These are phyloP conservation scores for Wickerhamiella kazuoi DNA, from an alignment of 805 yeast species.

Conservation along the genomic window DNA sequence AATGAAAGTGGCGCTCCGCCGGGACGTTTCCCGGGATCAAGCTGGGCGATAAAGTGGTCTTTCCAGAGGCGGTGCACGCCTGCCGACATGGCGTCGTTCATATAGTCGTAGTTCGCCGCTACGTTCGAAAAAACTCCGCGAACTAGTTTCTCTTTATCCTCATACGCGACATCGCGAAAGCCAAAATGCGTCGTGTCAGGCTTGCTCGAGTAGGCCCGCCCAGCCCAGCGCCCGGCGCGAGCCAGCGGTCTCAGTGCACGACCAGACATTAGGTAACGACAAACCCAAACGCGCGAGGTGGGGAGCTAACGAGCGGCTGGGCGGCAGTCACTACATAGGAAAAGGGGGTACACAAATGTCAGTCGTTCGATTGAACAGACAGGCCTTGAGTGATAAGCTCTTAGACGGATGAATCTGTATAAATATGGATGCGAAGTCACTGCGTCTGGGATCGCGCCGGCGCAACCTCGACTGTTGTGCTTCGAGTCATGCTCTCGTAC, in stretches of 20 bases:
- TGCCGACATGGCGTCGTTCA: constrained; percentile 96
- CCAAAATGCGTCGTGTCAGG: constrained; percentile 77
- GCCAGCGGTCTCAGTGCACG: not conserved
- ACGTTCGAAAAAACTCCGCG: constrained; percentile 86
- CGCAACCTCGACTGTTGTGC: constrained; percentile 34
- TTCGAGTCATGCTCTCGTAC: constrained; percentile 74
- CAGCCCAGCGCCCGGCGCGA: not conserved
- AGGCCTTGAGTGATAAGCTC: too few relatives aligned
- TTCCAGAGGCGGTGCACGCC: constrained; percentile 96
- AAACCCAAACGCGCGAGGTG: too few relatives aligned
- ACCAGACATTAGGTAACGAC: not conserved
- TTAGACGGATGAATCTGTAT: too few relatives aligned
- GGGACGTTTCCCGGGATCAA: constrained; percentile 89
- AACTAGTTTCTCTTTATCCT: constrained; percentile 54
- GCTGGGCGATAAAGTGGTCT: constrained; percentile 64
- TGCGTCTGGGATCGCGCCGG: too few relatives aligned
- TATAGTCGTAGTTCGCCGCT: constrained; percentile 82
- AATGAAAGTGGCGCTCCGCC: constrained; percentile 71
- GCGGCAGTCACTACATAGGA: too few relatives aligned
- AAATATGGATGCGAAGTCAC: too few relatives aligned
- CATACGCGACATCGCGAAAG: constrained; percentile 58
- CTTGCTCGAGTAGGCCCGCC: not conserved
- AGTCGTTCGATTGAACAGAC: too few relatives aligned
- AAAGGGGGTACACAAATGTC: too few relatives aligned
- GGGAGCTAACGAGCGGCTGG: too few relatives aligned